These are phyloP conservation scores for Limnanthes douglasii DNA, from an alignment of 345 rosid genomes.

Conservation along the genomic window DNA sequence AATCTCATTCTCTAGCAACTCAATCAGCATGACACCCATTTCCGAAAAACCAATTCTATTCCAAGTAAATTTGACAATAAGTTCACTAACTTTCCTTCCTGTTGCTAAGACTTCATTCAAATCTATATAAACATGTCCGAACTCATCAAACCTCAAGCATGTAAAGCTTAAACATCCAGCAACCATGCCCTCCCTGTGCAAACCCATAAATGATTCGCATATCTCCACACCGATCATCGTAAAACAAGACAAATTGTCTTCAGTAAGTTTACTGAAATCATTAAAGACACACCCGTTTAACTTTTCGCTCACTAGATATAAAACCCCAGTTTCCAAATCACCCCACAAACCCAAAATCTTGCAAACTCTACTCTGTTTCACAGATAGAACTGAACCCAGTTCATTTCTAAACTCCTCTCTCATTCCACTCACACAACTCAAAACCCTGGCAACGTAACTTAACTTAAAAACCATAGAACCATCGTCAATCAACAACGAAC, in stretches of 20 bases:
- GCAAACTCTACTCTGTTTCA: slow-evolving; percentile 18
- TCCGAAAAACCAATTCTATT: slow-evolving; percentile 18
- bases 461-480: slow-evolving; percentile 27
- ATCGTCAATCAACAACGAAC: slow-evolving; percentile 13
- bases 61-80: slow-evolving; percentile 11
- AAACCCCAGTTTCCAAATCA: slow-evolving; percentile 33
- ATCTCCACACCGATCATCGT: slow-evolving; percentile 51
- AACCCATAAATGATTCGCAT: slow-evolving; percentile 44
- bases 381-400: slow-evolving; percentile 23
- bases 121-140: slow-evolving; percentile 44
- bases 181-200: slow-evolving; percentile 39
- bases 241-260: slow-evolving; percentile 29
- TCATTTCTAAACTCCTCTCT: slow-evolving; percentile 28
- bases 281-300: slow-evolving; percentile 8
- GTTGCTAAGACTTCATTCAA: slow-evolving; percentile 28
- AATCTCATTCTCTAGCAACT: slow-evolving; percentile 18
- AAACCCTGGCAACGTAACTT: slow-evolving; percentile 30
- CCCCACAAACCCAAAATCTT: slow-evolving; percentile 67
- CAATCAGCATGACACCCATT: slow-evolving; percentile 10
- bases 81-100: slow-evolving; percentile 21
- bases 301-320: slow-evolving; percentile 53
- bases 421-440: slow-evolving; percentile 43
- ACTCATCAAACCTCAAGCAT: slow-evolving; percentile 42
- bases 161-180: slow-evolving; percentile 40
- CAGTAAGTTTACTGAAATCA: slow-evolving; percentile 10